phyloP scores from a whole-genome alignment of 768 basidiomycete species.

The Podaxis pistillaris region DNA sequence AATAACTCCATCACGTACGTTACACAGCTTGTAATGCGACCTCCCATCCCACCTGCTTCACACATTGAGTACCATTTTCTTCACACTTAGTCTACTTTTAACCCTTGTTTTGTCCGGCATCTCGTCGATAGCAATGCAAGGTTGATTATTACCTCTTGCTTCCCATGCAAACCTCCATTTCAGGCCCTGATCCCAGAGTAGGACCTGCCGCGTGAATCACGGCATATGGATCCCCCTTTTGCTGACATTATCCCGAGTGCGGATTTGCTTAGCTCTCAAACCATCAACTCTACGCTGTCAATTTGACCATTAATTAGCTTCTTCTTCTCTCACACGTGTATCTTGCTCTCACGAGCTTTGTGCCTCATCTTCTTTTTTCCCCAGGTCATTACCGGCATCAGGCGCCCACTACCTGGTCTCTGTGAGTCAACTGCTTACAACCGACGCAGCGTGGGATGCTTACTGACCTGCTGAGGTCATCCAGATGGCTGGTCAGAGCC shows the following conservation, averaged over 20 bases:
- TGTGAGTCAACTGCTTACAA: slow-evolving; percentile 1
- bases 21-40: slow-evolving; percentile 14
- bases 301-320: background rate
- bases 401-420: background rate
- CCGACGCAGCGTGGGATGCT: slow-evolving; percentile 8
- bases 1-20: slow-evolving; percentile 8
- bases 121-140: slow-evolving; percentile 1
- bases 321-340: background rate
- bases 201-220: background rate
- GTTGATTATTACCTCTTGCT: slow-evolving; percentile 3
- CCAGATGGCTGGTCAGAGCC: background rate
- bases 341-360: slow-evolving; percentile 7
- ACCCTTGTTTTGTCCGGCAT: slow-evolving; percentile 2
- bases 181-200: background rate
- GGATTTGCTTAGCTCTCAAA: slow-evolving; percentile 2
- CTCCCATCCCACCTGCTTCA: slow-evolving; percentile 11
- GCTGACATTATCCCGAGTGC: slow-evolving; percentile 1
- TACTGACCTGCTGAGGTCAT: background rate
- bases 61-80: slow-evolving; percentile 3
- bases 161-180: slow-evolving; percentile 2
- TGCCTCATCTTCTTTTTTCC: background rate
- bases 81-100: slow-evolving; percentile 3
- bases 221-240: background rate
- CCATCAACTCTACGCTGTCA: background rate
- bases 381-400: background rate